Conservation (phyloP, 805 yeast species). For the Lipomyces lipofer region DNA sequence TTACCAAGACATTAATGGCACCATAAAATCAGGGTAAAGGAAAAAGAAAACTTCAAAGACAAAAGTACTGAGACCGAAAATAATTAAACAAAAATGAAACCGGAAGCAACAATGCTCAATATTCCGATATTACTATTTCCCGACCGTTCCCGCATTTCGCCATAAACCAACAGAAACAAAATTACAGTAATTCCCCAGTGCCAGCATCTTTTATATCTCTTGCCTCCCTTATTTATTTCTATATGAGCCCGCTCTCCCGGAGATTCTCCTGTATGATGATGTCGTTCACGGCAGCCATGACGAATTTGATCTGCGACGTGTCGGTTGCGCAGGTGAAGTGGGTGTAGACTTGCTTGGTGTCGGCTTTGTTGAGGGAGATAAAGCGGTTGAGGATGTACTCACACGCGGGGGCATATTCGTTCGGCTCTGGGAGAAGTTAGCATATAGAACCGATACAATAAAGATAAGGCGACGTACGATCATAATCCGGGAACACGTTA, state of each 20-base stretch:
- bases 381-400: conserved; percentile 71
- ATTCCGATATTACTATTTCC: too few relatives aligned
- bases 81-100: too few relatives aligned
- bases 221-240: too few relatives aligned
- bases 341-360: conserved; percentile 76
- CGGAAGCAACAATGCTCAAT: too few relatives aligned
- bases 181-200: too few relatives aligned
- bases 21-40: too few relatives aligned
- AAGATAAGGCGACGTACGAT: conserved; percentile 19
- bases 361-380: conserved; percentile 58
- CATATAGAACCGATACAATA: background rate
- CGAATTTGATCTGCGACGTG: conserved; percentile 82
- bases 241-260: conserved; percentile 47
- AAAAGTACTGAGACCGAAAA: too few relatives aligned
- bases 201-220: too few relatives aligned
- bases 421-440: conserved; percentile 47
- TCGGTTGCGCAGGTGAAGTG: conserved; percentile 97
- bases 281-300: conserved; percentile 89
- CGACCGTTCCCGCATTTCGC: too few relatives aligned
- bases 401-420: conserved; percentile 64
- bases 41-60: too few relatives aligned
- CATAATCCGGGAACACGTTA: conserved; percentile 74
- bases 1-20: too few relatives aligned
- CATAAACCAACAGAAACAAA: too few relatives aligned
- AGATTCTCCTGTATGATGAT: conserved; percentile 81